Percentiles rank a stretch among this genome's conserved stretches.
Evolutionary conservation across 2,329 filamentous ascomycete species (phyloP).

Genomic region (Ascochyta koolunga): DNA sequence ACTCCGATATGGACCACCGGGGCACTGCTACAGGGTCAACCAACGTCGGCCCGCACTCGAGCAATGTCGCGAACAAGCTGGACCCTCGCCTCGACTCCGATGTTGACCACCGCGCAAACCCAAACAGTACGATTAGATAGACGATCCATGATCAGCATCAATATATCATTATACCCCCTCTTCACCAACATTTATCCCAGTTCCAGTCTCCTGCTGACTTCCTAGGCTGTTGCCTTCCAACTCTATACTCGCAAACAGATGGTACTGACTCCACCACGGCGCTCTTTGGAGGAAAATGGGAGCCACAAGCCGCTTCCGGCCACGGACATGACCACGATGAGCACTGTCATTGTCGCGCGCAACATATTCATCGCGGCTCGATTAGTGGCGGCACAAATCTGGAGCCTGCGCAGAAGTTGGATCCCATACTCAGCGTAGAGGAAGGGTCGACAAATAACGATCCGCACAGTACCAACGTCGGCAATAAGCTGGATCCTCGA

Average conservation of each 20-base stretch:
- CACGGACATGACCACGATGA: conserved; percentile 6
- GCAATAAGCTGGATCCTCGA: conserved; percentile 20
- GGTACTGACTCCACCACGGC: conserved; percentile 8
- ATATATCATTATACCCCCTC: conserved; percentile 25
- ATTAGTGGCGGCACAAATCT: conserved; percentile 13
- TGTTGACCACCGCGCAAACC: conserved; percentile 36
- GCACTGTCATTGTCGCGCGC: conserved; percentile 1
- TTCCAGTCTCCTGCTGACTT: conserved; percentile 9
- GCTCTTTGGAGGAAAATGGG: not conserved
- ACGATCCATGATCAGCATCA: conserved; percentile 4
- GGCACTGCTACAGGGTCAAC: conserved; percentile 27
- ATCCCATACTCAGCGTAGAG: conserved; percentile 16
- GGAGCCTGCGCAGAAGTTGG: conserved; percentile 22
- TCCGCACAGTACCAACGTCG: conserved; percentile 13
- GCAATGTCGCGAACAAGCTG: conserved; percentile 38
- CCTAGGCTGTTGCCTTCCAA: conserved; percentile 1
- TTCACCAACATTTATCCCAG: not conserved
- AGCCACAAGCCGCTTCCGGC: not conserved
- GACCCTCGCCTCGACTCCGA: conserved; percentile 37
- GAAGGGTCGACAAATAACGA: conserved; percentile 16
- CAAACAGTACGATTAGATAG: conserved; percentile 26
- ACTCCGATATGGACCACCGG: conserved; percentile 33
- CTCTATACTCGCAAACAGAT: conserved; percentile 5
- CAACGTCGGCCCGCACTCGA: conserved; percentile 37
- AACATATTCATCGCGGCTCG: conserved; percentile 24